Conservation (phyloP, 2,329 filamentous ascomycete genomes). For the Ceratocystis huliohia region DNA sequence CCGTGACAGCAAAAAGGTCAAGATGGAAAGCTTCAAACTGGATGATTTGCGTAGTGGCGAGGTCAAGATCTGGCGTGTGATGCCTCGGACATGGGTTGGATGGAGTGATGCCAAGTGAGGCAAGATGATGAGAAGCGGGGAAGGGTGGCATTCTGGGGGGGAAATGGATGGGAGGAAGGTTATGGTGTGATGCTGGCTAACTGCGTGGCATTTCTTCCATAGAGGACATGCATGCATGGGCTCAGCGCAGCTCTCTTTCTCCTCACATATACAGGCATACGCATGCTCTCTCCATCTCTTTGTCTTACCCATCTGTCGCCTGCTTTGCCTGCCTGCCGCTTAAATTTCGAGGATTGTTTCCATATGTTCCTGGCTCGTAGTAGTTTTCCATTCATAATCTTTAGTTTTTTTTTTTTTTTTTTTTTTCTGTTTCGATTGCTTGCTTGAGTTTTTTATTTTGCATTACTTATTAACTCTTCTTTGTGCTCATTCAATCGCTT, state of each 20-base stretch:
- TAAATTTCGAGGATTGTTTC: neutral
- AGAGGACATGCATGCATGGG: neutral
- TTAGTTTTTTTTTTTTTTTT: neutral
- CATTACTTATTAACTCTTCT: neutral
- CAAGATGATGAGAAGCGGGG: neutral
- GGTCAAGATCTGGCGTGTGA: slow-evolving; percentile 93
- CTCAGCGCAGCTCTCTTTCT: neutral
- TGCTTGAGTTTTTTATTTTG: neutral
- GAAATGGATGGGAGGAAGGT: neutral
- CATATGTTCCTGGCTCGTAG: neutral
- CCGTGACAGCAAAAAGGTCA: slow-evolving; percentile 82
- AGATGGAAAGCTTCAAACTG: slow-evolving; percentile 85
- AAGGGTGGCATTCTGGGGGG: neutral
- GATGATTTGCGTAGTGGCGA: slow-evolving; percentile 86
- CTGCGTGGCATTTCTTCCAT: neutral
- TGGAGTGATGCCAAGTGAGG: slow-evolving; percentile 44
- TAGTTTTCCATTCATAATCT: neutral
- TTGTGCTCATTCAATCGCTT: neutral
- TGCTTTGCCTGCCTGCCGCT: neutral
- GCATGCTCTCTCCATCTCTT: too few species aligned
- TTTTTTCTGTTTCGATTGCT: neutral
- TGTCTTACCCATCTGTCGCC: too few species aligned
- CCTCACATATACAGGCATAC: too few species aligned
- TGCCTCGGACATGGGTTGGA: slow-evolving; percentile 82
- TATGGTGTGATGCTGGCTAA: neutral